Conservation (phyloP, 2,329 filamentous ascomycete species). For the Ceratocystis albifundus region DNA sequence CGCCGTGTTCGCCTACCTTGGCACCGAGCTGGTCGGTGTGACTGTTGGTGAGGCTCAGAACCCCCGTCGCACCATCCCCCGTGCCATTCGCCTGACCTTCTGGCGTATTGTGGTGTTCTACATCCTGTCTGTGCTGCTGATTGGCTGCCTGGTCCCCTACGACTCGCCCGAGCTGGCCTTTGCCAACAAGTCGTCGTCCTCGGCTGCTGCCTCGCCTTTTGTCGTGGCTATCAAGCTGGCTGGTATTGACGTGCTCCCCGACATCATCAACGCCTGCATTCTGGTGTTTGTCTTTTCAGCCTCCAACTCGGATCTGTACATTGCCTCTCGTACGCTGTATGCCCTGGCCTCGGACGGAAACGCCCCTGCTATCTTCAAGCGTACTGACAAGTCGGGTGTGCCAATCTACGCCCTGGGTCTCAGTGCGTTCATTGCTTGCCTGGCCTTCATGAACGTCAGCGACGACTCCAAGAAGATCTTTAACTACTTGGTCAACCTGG, state of each 20-base stretch:
- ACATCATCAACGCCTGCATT: conserved; percentile 63
- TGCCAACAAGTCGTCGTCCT: conserved; percentile 37
- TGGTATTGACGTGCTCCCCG: conserved; percentile 49
- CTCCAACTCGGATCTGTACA: conserved; percentile 68
- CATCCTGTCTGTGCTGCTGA: conserved; percentile 57
- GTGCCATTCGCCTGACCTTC: conserved; percentile 68
- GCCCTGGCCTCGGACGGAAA: conserved; percentile 60
- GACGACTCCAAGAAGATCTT: conserved; percentile 48
- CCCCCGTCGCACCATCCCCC: conserved; percentile 62
- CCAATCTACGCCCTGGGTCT: conserved; percentile 54
- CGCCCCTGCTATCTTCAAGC: conserved; percentile 59
- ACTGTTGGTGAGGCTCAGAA: conserved; percentile 72
- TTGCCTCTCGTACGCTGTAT: conserved; percentile 60
- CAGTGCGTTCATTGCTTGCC: conserved; percentile 50
- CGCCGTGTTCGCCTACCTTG: conserved; percentile 67
- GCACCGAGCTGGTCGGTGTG: conserved; percentile 65
- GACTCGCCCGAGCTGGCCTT: conserved; percentile 49
- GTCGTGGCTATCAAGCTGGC: conserved; percentile 60
- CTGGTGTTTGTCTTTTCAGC: conserved; percentile 66
- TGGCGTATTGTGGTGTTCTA: conserved; percentile 77
- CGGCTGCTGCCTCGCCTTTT: conserved; percentile 57
- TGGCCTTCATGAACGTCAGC: conserved; percentile 57
- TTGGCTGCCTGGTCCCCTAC: conserved; percentile 69
- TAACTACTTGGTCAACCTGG: conserved; percentile 55
- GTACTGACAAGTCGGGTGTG: conserved; percentile 59